phyloP scores from a whole-genome alignment of 306 rosid genomes.

The Pachyrhizus erosus region DNA sequence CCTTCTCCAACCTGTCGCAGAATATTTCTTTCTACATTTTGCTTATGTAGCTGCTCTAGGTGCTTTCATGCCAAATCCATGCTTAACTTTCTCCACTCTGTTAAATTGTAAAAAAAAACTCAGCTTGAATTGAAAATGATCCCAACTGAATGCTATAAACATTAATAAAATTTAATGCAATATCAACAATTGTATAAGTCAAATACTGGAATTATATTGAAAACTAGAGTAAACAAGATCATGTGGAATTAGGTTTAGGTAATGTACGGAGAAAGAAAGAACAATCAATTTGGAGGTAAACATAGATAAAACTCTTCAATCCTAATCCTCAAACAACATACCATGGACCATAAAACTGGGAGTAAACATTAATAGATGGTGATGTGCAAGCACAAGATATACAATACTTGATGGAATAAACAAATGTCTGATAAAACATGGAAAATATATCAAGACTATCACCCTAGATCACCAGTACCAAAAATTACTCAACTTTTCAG shows the following conservation, averaged over 20 bases:
- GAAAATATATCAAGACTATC: background rate
- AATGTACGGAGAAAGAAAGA: background rate
- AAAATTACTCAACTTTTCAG: constrained; percentile 1
- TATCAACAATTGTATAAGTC: background rate
- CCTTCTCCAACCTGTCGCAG: constrained; percentile 25
- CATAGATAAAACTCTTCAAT: background rate
- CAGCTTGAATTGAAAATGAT: constrained; percentile 7
- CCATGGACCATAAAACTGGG: background rate
- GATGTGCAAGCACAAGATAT: background rate
- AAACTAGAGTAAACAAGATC: background rate
- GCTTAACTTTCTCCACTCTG: constrained; percentile 92
- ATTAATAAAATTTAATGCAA: constrained; percentile 19
- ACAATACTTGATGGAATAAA: background rate
- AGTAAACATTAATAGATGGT: background rate
- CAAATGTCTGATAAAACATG: background rate
- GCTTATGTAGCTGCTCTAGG: constrained; percentile 64
- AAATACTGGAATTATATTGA: background rate
- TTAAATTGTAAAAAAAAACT: constrained; percentile 22
- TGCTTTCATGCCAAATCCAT: constrained; percentile 92
- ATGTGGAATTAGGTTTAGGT: background rate
- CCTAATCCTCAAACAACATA: background rate
- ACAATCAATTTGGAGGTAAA: background rate
- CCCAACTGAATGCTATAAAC: constrained; percentile 1
- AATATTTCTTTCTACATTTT: constrained; percentile 21
- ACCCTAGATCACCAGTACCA: background rate